Evolutionary conservation across 2,329 filamentous ascomycete species (phyloP), one percentile per base, ranked within the genome.

Genomic region (Aureobasidium leucospermi): DNA sequence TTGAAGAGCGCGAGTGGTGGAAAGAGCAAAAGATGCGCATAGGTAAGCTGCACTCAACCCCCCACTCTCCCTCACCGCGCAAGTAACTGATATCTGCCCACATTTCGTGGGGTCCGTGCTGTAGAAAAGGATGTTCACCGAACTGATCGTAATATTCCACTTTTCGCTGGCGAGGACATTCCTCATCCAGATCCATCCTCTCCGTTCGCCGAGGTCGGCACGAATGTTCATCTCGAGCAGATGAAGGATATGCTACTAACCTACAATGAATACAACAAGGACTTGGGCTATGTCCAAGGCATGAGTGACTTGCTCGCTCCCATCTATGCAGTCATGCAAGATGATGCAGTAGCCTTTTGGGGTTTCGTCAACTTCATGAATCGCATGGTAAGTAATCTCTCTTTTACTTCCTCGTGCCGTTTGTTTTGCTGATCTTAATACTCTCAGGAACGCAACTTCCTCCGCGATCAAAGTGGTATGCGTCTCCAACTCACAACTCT

Each of bases 191-290:
- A 99, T 68, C 94, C 94, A 0, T 89, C 93, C 63, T 97, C 93
- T 0, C 93, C 94, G 0, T 99, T 97, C 73, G 90, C 93, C 11
- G 89, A 92, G 46, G 84, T 86, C 4, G 94, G 94, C 63, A 99
- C 94, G 48, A 99, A 99, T 68, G 92, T 96, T 6, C 94, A 99
- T 73, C 82, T 99, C 64, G 94, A 99, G 74, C 94, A 99, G 76
- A 89, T 99, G 84, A 99, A 99, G 76, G 94, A 99, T 71, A 96
- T 99, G 89, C 85, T 99, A 0, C 81, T 99, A 16, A 97, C 94
- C 0, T 99, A 99, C 74, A 97, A 99, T 71, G 94, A 99, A 75
- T 95, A 95, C 75, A 99, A 99, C 76, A 89, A 86, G 61, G 90
- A 94, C 61, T 82, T 99, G 2, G 94, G 95, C 51, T 99, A 99